Evolutionary conservation across 1,139 yeast genomes (phyloP).

Genomic region (Suhomyces ambrosiae): DNA sequence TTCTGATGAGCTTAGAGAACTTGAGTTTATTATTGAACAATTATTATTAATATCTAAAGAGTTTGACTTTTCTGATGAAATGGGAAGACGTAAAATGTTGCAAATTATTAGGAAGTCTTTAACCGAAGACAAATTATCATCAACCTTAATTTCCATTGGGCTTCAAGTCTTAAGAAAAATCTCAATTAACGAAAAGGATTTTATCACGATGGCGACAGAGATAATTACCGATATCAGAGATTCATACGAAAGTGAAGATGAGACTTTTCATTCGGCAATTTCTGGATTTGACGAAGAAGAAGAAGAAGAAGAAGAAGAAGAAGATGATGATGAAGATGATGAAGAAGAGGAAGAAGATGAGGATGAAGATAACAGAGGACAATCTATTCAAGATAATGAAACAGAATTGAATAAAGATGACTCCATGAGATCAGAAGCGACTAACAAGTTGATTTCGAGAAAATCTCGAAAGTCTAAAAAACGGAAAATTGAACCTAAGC

Average conservation of each 20-base stretch:
- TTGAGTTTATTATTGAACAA: conserved; percentile 78
- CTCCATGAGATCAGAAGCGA: conserved; percentile 23
- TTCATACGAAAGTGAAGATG: conserved; percentile 50
- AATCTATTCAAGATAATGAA: too few relatives aligned
- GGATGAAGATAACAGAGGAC: conserved; percentile 9
- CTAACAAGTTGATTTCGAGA: too few relatives aligned
- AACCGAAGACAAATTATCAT: conserved; percentile 55
- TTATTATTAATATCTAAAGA: conserved; percentile 65
- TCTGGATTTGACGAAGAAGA: conserved; percentile 40
- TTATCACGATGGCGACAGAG: conserved; percentile 82
- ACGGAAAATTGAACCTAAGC: conserved; percentile 39
- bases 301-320: conserved; percentile 34
- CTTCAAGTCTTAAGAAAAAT: conserved; percentile 68
- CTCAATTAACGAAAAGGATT: conserved; percentile 81
- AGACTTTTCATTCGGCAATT: conserved; percentile 60
- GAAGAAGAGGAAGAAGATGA: conserved; percentile 17
- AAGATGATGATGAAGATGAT: conserved; percentile 27
- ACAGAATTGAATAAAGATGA: conserved; percentile 17
- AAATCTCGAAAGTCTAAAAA: conserved; percentile 28
- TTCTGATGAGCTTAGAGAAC: conserved; percentile 49
- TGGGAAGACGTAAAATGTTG: conserved; percentile 83
- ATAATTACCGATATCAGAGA: conserved; percentile 84
- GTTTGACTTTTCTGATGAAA: conserved; percentile 88
- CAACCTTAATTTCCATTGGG: conserved; percentile 56
- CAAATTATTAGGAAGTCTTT: conserved; percentile 67